Conservation (phyloP, 306 rosid genomes). For the Castanea mollissima region DNA sequence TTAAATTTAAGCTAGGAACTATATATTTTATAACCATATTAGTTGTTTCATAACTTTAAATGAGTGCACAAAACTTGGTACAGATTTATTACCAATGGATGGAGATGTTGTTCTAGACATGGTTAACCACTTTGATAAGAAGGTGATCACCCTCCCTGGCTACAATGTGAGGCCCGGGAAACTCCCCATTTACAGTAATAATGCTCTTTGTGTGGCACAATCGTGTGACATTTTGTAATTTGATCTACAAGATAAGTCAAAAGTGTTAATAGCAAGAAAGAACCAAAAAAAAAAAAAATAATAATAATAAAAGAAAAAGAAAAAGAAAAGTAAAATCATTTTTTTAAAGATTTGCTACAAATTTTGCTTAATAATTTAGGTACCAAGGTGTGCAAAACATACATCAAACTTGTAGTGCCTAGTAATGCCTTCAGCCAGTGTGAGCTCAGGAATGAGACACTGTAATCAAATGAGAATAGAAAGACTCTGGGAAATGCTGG, state of each 20-base stretch:
- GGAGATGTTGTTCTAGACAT: constrained; percentile 51
- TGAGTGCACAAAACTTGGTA: neutral
- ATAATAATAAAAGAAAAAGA: too few relatives aligned
- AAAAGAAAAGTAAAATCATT: neutral
- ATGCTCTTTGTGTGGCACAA: constrained; percentile 61
- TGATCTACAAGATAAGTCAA: constrained; percentile 32
- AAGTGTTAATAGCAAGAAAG: neutral
- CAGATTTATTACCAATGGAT: constrained; percentile 50
- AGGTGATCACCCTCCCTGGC: constrained; percentile 65
- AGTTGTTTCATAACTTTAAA: neutral
- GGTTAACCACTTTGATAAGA: constrained; percentile 54
- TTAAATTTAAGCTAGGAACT: neutral
- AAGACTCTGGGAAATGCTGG: constrained; percentile 19
- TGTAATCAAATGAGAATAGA: constrained; percentile 23
- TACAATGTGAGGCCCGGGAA: constrained; percentile 74
- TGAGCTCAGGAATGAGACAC: constrained; percentile 29
- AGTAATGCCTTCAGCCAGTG: constrained; percentile 40
- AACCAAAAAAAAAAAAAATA: neutral
- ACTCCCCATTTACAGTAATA: constrained; percentile 65
- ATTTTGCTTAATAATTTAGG: neutral
- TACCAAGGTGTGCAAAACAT: neutral
- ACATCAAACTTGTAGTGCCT: constrained; percentile 69
- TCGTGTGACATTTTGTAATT: constrained; percentile 51
- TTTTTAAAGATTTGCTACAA: too few relatives aligned
- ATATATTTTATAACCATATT: neutral